A percentile compares a stretch with the other conserved stretches of the same genome.
phyloP scores from a whole-genome alignment of 2,329 filamentous ascomycete genomes.

The Xylaria sp. region DNA sequence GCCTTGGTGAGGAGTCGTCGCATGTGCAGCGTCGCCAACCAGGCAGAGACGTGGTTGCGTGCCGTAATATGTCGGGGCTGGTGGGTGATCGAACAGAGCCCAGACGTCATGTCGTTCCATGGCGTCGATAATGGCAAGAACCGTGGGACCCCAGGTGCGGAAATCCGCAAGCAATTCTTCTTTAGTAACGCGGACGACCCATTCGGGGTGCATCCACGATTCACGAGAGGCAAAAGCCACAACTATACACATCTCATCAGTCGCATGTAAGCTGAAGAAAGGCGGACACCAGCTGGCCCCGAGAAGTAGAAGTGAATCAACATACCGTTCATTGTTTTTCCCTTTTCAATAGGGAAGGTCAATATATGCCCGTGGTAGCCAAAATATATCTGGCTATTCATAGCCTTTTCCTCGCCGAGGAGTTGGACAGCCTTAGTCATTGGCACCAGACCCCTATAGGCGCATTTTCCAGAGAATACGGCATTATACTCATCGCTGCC shows the following conservation, averaged over 20 bases:
- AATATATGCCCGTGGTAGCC: conserved; percentile 67
- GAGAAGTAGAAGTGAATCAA: neutral
- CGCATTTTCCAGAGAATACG: conserved; percentile 53
- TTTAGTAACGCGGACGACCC: conserved; percentile 43
- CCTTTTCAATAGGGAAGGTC: conserved; percentile 62
- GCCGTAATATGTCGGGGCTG: conserved; percentile 56
- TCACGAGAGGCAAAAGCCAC: conserved; percentile 45
- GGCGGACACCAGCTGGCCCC: neutral
- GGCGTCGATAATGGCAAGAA: conserved; percentile 37
- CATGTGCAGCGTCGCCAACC: conserved; percentile 72
- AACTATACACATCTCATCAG: conserved; percentile 32
- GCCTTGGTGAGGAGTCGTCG: conserved; percentile 69
- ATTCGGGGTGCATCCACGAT: conserved; percentile 42
- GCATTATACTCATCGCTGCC: conserved; percentile 52
- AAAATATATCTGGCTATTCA: conserved; percentile 47
- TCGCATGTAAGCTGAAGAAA: conserved; percentile 4
- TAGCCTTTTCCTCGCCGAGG: conserved; percentile 56
- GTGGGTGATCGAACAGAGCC: conserved; percentile 57
- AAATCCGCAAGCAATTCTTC: conserved; percentile 45
- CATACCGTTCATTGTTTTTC: conserved; percentile 48
- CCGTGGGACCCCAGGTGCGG: conserved; percentile 40
- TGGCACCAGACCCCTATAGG: conserved; percentile 59
- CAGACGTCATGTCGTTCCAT: conserved; percentile 59
- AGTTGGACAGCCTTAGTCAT: conserved; percentile 65
- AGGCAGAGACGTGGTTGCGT: conserved; percentile 55